Evolutionary conservation across 2,329 filamentous ascomycete genomes (phyloP), one percentile per base, ranked within the genome.

Genomic region (Beauveria pseudobassiana): DNA sequence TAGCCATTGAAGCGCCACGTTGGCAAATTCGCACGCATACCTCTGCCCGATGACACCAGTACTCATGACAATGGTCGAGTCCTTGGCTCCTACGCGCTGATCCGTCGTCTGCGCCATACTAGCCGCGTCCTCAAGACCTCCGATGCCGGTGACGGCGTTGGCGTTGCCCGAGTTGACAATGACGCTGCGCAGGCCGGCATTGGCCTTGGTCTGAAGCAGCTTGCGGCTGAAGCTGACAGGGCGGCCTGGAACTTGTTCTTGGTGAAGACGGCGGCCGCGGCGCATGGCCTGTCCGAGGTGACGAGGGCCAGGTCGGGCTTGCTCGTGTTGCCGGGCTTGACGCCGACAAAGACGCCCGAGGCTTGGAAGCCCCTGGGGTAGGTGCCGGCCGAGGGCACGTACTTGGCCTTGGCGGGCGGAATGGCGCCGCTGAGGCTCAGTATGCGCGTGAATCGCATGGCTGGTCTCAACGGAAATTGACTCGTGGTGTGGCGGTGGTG

Each of bases 201-300:
- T 89, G 53, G 81, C 78, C 67, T 85, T 84, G 66, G 80, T 80
- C 72, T 86, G 80, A 42, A 96, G 77, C 63, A 93, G 84, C 62
- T 88, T 81, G 65, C 87, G 82, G 74, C 89, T 93, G 64, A 96
- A 89, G 34, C 90, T 91, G 50, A 99, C 93, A 5, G 95, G 12
- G 95, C 95, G 20, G 95, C 95, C 76, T 97, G 93, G 78, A 99
- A 99, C 75, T 93, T 93, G 79, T 99, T 99, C 75, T 92, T 96
- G 60, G 95, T 99, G 78, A 98, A 97, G 51, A 98, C 93, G 7
- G 92, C 95, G 0, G 93, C 91, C 10, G 89, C 93, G 7, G 90
- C 83, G 74, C 92, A 97, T 60, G 93, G 91, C 58, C 82, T 82
- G 69, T 96, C 91, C 7, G 95, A 98, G 20, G 88, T 87, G 65